Base-by-base conservation (phyloP, 2,329 filamentous ascomycete species). In the Alternaria rosae region DNA sequence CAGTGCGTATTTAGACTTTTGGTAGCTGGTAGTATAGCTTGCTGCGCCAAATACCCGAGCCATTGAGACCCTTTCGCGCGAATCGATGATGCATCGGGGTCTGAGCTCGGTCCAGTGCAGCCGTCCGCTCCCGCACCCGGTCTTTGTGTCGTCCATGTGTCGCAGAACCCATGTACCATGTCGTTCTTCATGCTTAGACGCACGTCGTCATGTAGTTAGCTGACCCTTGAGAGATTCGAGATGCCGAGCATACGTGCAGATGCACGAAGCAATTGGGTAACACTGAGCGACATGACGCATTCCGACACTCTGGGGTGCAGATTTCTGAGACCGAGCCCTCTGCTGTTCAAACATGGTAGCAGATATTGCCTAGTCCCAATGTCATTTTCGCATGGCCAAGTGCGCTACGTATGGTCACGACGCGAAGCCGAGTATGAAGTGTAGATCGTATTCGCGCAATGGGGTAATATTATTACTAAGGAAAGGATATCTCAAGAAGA, bases 401-500 rank as follows among this genome's bases (percentile, higher is more conserved):
- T 35, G 28, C 23, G 10, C 17, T 23, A 38, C 30, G 35, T 38
- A n/a, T 38, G 35, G 47, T 25, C 47, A 51, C 47, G 9, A 51
- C 20, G 20, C 20, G 35, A 25, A 13, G 23, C 20, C 20, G 2
- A 38, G 13, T 35, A 12, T 20, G 5, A 26, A 47, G 25, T 28
- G 35, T 42, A 42, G 26, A 48, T 51, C 11, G 50, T 28, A 26
- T 56, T 54, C 38, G 41, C 47, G 57, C 50, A 61, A 69, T 61
- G 45, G 60, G 61, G 59, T 69, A 53, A 58, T 68, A 72, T 74
- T 74, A 74, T 71, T 73, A 74, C 70, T 72, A 73, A 66, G 64
- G 69, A 65, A 68, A 70, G 57, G 54, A 59, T 59, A 38, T 20
- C 35, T 47, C 53, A 67, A 63, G 59, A 59, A 54, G 56, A 47